Conservation (phyloP, 2,329 filamentous ascomycete species). For the Phyllosticta capitalensis region DNA sequence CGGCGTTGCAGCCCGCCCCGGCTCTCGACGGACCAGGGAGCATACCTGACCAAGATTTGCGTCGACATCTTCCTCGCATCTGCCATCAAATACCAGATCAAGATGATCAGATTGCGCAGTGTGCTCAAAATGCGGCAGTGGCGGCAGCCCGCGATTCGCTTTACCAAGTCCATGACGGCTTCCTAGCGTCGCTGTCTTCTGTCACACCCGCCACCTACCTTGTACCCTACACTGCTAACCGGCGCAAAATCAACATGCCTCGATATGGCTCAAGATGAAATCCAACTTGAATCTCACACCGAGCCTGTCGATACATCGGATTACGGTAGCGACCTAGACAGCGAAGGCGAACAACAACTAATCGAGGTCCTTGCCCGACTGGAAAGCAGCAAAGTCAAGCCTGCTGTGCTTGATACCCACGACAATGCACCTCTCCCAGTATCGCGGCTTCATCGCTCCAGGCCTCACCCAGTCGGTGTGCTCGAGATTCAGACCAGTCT, state of each 20-base stretch:
- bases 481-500: neutral
- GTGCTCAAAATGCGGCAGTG: neutral
- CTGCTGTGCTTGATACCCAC: conserved; percentile 18
- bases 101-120: neutral
- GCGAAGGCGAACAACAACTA: conserved; percentile 47
- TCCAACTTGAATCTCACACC: neutral
- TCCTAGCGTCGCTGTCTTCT: neutral
- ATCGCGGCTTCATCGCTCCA: neutral
- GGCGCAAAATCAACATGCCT: neutral
- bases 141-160: neutral
- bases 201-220: neutral
- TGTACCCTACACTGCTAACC: neutral
- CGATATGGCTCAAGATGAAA: conserved; percentile 2
- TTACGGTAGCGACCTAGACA: conserved; percentile 55
- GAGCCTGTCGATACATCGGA: conserved; percentile 24
- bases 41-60: no score
- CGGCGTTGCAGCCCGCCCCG: neutral
- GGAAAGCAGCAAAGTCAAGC: conserved; percentile 23
- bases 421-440: conserved; percentile 13
- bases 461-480: neutral
- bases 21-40: no score
- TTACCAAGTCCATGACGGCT: neutral
- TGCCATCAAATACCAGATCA: no score
- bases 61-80: no score
- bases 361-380: conserved; percentile 41